phyloP scores from a whole-genome alignment of 106 monocot species.

The Allium sativum region DNA sequence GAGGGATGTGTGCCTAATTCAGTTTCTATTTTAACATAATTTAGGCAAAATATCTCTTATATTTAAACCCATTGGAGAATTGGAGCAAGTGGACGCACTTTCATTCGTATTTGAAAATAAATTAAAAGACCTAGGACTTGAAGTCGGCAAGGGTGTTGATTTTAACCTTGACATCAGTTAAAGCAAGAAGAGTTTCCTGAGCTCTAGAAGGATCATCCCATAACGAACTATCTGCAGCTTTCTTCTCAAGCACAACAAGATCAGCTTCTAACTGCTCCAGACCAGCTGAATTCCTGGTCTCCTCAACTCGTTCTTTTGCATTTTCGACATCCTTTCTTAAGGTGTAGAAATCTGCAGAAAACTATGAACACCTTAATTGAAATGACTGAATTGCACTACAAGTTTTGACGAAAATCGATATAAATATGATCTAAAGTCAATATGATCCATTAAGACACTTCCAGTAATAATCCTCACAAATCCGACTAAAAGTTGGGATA shows the following conservation, averaged over 20 bases:
- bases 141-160: conserved; percentile 77
- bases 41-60: too few species aligned
- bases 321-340: conserved; percentile 86
- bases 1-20: too few species aligned
- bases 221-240: conserved; percentile 74
- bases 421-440: too few species aligned
- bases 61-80: too few species aligned
- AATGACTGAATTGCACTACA: background rate
- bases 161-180: conserved; percentile 89
- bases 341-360: conserved; percentile 71
- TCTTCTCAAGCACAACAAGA: conserved; percentile 54
- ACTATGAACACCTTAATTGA: background rate
- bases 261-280: conserved; percentile 70
- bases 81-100: too few species aligned
- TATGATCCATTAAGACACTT: too few species aligned
- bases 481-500: too few species aligned
- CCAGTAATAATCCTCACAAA: too few species aligned
- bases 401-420: too few species aligned
- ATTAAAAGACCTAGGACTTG: conserved; percentile 61
- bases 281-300: conserved; percentile 65
- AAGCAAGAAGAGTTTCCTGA: conserved; percentile 65
- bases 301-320: conserved; percentile 51
- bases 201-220: conserved; percentile 91
- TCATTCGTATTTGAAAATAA: too few species aligned
- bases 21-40: too few species aligned